Evolutionary conservation across 371 early-diverging fungal species (phyloP), one percentile per base, ranked within the genome.

Genomic region (Agmasoma carcini): DNA sequence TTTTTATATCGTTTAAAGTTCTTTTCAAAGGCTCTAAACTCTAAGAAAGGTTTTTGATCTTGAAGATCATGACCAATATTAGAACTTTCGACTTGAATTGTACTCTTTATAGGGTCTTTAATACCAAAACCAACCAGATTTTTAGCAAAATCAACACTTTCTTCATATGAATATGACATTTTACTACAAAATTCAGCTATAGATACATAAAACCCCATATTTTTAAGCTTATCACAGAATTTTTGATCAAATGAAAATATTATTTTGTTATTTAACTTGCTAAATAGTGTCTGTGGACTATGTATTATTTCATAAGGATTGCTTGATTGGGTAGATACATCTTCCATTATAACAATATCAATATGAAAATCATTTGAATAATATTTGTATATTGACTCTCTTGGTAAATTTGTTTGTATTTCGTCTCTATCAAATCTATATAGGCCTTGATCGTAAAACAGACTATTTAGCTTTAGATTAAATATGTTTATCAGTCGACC

Each of bases 291-390:
- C 15, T 55, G 36, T 12, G 57, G n/a, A 27, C 59, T 37, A 1
- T 38, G 11, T 43, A 34, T 34, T 15, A 46, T 6, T 1, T 25
- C 27, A 30, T 39, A 46, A 23, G 6, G 6, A 6, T n/a, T 48
- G n/a, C 15, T 44, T 15, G 31, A n/a, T 12, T 38, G 17, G 1
- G 14, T 14, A 14, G 52, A 43, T 37, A 52, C 27, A n/a, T 47
- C 23, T 31, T 57, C 59, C 12, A 49, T 7, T 26, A 62, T 40
- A 7, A 67, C 60, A 15, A 67, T 3, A 56, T 67, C 68, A 26
- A 66, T 25, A n/a, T 31, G 34, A 40, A 66, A 60, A 22, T 66
- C 61, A 19, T 66, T 36, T 7, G 38, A 25, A 45, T 58, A 67
- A 25, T 34, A 47, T 20, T 46, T 56, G 50, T 4, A 33, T 14